Evolutionary conservation across 257 asterid species (phyloP).

Genomic region (Solanum sejunctum): DNA sequence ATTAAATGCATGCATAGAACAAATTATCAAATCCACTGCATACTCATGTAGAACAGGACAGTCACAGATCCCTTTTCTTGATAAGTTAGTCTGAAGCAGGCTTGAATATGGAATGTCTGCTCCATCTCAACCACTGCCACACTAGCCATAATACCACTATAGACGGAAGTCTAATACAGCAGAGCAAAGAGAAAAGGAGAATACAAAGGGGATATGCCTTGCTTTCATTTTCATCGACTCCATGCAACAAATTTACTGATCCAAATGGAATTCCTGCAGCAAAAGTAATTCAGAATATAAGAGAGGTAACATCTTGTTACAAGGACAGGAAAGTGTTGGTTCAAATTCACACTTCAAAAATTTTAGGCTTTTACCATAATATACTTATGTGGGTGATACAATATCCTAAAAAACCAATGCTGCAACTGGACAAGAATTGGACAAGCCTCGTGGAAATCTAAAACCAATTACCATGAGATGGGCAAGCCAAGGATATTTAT

Average conservation of each 20-base stretch:
- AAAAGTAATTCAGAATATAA: not conserved
- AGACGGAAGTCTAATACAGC: not conserved
- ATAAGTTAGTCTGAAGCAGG: not conserved
- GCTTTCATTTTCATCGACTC: slow-evolving; percentile 97
- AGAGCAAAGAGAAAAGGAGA: slow-evolving; percentile 20
- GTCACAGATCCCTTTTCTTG: not conserved
- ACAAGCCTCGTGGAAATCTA: not conserved
- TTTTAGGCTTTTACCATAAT: not conserved
- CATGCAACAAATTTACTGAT: slow-evolving; percentile 86
- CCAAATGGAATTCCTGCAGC: slow-evolving; percentile 97
- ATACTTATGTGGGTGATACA: not conserved
- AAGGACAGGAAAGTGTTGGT: not conserved
- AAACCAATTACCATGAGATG: not conserved
- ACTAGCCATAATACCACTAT: not conserved
- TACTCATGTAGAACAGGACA: not conserved
- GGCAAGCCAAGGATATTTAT: not conserved
- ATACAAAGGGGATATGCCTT: slow-evolving; percentile 79
- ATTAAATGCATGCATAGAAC: not conserved
- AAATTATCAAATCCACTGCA: not conserved
- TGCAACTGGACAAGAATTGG: not conserved
- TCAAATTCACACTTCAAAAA: not conserved
- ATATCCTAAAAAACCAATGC: not conserved
- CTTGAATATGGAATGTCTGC: not conserved
- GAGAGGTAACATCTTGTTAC: not conserved
- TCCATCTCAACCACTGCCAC: not conserved